Percentiles rank a stretch among this genome's conserved stretches.
Evolutionary conservation across 1,284 basidiomycete genomes (phyloP).

Genomic region (Austropuccinia psidii): DNA sequence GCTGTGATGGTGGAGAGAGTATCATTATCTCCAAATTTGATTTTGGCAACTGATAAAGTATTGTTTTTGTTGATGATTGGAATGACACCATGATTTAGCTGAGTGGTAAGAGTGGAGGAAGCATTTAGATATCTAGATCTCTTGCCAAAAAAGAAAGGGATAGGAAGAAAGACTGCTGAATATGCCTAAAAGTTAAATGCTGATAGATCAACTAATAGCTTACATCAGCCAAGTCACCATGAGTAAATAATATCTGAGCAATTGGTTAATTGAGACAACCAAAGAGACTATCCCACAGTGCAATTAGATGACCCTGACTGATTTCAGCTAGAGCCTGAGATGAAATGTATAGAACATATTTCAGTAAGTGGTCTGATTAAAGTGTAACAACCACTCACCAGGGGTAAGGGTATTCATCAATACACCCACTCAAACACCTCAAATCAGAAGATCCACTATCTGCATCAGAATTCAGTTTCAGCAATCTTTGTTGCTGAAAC

Average conservation of each 20-base stretch:
- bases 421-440: too few species aligned
- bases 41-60: constrained; percentile 67
- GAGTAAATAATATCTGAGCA: constrained; percentile 86
- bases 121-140: constrained; percentile 87
- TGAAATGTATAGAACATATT: constrained; percentile 1
- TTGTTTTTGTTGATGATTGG: constrained; percentile 96
- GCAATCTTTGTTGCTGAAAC: too few species aligned
- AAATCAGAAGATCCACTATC: too few species aligned
- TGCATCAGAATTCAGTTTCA: too few species aligned
- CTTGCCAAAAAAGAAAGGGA: constrained; percentile 50
- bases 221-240: constrained; percentile 94
- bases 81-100: constrained; percentile 79
- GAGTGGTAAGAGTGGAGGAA: constrained; percentile 80
- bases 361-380: too few species aligned
- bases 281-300: constrained; percentile 94
- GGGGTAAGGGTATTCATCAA: too few species aligned
- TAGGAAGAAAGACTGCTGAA: neutral
- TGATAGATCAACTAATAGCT: constrained; percentile 50
- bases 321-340: constrained; percentile 78
- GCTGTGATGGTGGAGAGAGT: constrained; percentile 94
- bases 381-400: too few species aligned
- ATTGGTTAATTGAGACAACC: constrained; percentile 86
- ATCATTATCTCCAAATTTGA: constrained; percentile 99
- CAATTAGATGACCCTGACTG: constrained; percentile 90
- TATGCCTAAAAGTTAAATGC: neutral